Base-by-base conservation (phyloP, 2,329 filamentous ascomycete genomes). In the Gnomoniopsis smithogilvyi region DNA sequence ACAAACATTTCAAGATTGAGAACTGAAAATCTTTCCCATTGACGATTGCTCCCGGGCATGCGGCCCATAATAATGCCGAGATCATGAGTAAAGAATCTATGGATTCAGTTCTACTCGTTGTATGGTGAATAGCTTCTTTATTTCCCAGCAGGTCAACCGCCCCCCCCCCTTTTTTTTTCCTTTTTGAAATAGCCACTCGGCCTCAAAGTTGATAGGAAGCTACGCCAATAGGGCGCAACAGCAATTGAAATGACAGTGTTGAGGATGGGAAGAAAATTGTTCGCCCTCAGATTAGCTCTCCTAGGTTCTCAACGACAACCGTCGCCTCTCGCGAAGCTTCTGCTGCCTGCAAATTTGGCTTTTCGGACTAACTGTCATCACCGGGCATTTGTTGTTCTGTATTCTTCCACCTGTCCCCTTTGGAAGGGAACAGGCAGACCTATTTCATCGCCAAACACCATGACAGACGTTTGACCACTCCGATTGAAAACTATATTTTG, bases 281-380 rank as follows among this genome's bases (percentile, higher is more conserved):
- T 47, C 59, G 68, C 73, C 71, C 72, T 74, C 72, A 74, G 72
- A 74, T 74, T 69, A 74, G 72, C 72, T 74, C 72, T 74, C 72
- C 73, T 69, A 49, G 61, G 72, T 74, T 74, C 72, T 72, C 72
- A 74, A 64, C 58, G 72, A 72, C 70, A 72, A 72, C 71, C 61
- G 65, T 64, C 65, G 63, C 55, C 47, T 48, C 51, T 57, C 56
- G 56, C 50, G 56, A 24, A 64, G 56, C 58, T 61, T 68, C 69
- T 64, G 71, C 67, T 73, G 72, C 64, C 72, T 74, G 70, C 72
- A 74, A 74, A 73, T 74, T 74, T 74, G 72, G 72, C 72, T 74
- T 74, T 72, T 72, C 69, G 72, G 67, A 68, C 66, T 64, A 65
- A 58, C 55, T 58, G 65, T 74, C 72, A 74, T 74, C 72, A 74